Percentiles rank a stretch among this genome's conserved stretches.
Evolutionary conservation across 1,284 basidiomycete species (phyloP).

Genomic region (Athelia sp.): DNA sequence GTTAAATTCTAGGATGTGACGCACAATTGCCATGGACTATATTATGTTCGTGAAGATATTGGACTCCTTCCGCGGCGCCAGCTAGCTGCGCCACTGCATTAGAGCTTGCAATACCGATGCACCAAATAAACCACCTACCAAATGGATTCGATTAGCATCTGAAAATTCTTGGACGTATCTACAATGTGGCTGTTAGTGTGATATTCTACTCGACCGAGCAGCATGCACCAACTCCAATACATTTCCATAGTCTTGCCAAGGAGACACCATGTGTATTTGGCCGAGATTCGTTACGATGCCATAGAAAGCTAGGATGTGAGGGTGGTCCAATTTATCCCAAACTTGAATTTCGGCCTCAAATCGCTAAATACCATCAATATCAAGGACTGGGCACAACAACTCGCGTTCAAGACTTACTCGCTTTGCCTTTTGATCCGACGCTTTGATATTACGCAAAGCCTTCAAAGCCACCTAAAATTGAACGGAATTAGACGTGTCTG

Average conservation of each 20-base stretch:
- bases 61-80: constrained; percentile 46
- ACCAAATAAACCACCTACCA: constrained; percentile 30
- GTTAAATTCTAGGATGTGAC: constrained; percentile 17
- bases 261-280: constrained; percentile 46
- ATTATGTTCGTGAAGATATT: constrained; percentile 43
- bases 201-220: constrained; percentile 1
- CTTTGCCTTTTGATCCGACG: constrained; percentile 33
- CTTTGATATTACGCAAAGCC: constrained; percentile 38
- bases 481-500: neutral
- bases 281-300: constrained; percentile 51
- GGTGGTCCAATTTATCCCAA: constrained; percentile 44
- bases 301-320: constrained; percentile 45
- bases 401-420: constrained; percentile 22
- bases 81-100: constrained; percentile 28
- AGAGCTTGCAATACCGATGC: neutral
- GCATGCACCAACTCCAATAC: constrained; percentile 36
- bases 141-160: constrained; percentile 30
- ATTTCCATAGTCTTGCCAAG: constrained; percentile 55
- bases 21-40: constrained; percentile 54
- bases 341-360: constrained; percentile 48
- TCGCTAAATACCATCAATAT: constrained; percentile 26
- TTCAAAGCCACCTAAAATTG: constrained; percentile 47
- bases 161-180: constrained; percentile 35
- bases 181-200: neutral
- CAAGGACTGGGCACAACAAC: neutral